Evolutionary conservation across 768 basidiomycete genomes (phyloP).

Genomic region (Obba rivulosa): DNA sequence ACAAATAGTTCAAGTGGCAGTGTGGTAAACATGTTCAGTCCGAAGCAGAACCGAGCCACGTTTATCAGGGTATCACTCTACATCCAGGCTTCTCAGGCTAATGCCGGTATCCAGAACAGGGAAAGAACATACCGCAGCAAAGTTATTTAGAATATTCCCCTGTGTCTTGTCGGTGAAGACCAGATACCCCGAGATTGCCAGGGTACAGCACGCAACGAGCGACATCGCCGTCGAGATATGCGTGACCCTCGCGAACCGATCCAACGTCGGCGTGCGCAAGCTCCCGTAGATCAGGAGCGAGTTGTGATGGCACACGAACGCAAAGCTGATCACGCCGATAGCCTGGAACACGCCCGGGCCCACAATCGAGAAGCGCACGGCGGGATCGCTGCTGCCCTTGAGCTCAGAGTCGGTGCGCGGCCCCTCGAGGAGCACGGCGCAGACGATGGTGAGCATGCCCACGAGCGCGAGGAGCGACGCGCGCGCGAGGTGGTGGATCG

Average conservation of each 20-base stretch:
- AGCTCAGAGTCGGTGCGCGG: constrained; percentile 67
- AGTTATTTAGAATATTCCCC: constrained; percentile 98
- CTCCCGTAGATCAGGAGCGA: constrained; percentile 95
- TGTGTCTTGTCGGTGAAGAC: constrained; percentile 88
- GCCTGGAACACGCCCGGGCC: constrained; percentile 86
- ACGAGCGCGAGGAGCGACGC: constrained; percentile 87
- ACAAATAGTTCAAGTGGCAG: constrained; percentile 95
- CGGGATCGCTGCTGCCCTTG: constrained; percentile 59
- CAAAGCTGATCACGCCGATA: constrained; percentile 95
- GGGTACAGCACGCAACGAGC: constrained; percentile 74
- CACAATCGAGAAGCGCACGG: constrained; percentile 68
- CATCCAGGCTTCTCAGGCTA: background rate
- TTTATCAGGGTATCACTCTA: constrained; percentile 88
- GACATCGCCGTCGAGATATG: constrained; percentile 87
- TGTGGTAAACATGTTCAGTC: constrained; percentile 97
- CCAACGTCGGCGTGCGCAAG: constrained; percentile 87
- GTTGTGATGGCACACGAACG: constrained; percentile 98
- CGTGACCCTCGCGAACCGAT: constrained; percentile 88
- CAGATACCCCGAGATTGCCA: constrained; percentile 82
- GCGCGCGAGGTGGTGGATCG: constrained; percentile 94
- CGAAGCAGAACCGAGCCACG: constrained; percentile 90
- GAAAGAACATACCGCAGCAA: constrained; percentile 55
- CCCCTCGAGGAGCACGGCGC: constrained; percentile 78
- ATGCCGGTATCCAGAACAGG: background rate
- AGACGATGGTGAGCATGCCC: constrained; percentile 92